These are phyloP conservation scores for Amanita bisporigera DNA, from an alignment of 1,284 basidiomycete genomes.

Conservation along the genomic window DNA sequence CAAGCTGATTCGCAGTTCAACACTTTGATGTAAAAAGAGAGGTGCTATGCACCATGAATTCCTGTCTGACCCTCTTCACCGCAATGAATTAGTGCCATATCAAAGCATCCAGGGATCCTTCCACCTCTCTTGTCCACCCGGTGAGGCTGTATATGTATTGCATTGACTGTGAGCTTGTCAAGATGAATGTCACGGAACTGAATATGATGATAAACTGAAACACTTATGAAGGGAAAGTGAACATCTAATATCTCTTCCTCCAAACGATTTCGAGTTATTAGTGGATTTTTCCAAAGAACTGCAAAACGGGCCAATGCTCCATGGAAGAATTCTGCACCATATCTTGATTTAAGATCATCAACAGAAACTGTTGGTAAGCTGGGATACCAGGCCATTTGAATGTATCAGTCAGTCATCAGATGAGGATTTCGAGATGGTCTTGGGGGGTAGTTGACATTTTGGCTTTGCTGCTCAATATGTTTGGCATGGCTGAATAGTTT, in stretches of 20 bases:
- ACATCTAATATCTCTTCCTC: constrained; percentile 19
- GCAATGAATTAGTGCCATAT: neutral
- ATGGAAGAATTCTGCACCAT: neutral
- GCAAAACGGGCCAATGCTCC: constrained; percentile 16
- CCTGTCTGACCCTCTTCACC: neutral
- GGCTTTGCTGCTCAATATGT: no score
- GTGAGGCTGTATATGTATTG: neutral
- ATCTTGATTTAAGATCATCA: neutral
- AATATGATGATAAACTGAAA: constrained; percentile 34
- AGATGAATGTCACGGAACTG: constrained; percentile 20
- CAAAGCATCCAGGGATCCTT: neutral
- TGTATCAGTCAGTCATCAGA: constrained; percentile 11
- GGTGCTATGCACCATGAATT: neutral
- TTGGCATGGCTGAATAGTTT: no score
- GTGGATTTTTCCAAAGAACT: constrained; percentile 17
- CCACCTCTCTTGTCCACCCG: neutral
- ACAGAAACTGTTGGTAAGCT: neutral
- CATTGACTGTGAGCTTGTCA: neutral
- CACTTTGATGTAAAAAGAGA: neutral
- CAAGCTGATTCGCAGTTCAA: constrained; percentile 18
- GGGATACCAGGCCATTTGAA: neutral
- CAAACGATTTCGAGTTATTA: constrained; percentile 16
- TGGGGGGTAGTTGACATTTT: neutral
- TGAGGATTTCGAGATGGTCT: neutral
- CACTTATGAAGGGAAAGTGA: constrained; percentile 21